A percentile compares a stretch with the other conserved stretches of the same genome.
phyloP scores from a whole-genome alignment of 2,329 filamentous ascomycete species.

The Aspergillus caelatus region DNA sequence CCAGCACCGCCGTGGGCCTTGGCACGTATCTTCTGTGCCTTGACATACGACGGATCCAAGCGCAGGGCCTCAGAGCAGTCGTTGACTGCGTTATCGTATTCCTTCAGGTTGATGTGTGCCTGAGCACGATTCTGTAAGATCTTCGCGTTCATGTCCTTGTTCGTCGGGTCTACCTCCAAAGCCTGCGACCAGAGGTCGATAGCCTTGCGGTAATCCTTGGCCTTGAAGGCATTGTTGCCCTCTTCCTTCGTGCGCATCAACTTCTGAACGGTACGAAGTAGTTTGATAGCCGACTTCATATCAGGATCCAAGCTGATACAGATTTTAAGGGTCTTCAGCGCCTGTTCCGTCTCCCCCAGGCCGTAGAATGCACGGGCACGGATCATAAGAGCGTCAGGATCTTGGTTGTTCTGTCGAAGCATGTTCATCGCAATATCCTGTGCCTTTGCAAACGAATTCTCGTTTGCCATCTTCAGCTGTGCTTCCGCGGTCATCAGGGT shows the following conservation, averaged over 20 bases:
- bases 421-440: slow-evolving; percentile 90
- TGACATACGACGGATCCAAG: slow-evolving; percentile 81
- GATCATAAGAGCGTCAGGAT: slow-evolving; percentile 90
- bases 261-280: slow-evolving; percentile 86
- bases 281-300: slow-evolving; percentile 84
- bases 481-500: slow-evolving; percentile 89
- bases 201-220: slow-evolving; percentile 75
- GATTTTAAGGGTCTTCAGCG: slow-evolving; percentile 87
- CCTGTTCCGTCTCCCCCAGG: slow-evolving; percentile 93
- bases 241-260: slow-evolving; percentile 92
- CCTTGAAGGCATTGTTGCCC: slow-evolving; percentile 88
- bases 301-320: slow-evolving; percentile 90
- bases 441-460: slow-evolving; percentile 86
- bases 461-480: slow-evolving; percentile 87
- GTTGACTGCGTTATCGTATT: slow-evolving; percentile 76
- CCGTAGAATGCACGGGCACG: slow-evolving; percentile 85
- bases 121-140: slow-evolving; percentile 90
- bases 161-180: slow-evolving; percentile 80
- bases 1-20: slow-evolving; percentile 84
- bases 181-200: slow-evolving; percentile 83
- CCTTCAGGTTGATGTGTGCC: slow-evolving; percentile 77
- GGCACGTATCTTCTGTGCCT: slow-evolving; percentile 91
- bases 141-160: slow-evolving; percentile 93
- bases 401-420: slow-evolving; percentile 82
- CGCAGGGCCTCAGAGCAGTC: slow-evolving; percentile 85